Base-by-base conservation (phyloP, 352 stramenopile genomes). In the Phytophthora pini region DNA sequence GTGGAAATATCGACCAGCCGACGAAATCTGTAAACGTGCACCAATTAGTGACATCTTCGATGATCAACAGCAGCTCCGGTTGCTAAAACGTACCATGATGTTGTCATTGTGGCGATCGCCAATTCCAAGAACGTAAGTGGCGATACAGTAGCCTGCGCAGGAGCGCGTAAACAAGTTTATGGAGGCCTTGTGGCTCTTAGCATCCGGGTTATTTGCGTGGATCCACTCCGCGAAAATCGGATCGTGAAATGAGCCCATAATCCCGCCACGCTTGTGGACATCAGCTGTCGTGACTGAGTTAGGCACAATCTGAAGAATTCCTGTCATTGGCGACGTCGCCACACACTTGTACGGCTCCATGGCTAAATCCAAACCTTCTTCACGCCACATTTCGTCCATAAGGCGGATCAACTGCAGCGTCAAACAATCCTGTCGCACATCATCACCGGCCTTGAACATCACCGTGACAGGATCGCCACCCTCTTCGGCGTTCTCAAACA, bases 101-200 rank as follows among this genome's bases (percentile, higher is more conserved):
- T 98, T 98, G 76, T 98, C 94, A 47, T 97, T 97, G 77, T 98
- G 94, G 10, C 94, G 88, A 72, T 98, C 94, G 49, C 94, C 94
- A 48, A 98, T 97, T 40, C 94, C 94, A 40, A 98, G 81, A 6
- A 98, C 89, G 61, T 91, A 98, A 1, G 92, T 98, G 0, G 93
- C 93, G 0, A 98, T 88, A 68, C 89, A 97, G 74, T 98, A 98
- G 9, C 92, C 93, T 26, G 93, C 93, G 53, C 79, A 94, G 0
- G 87, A 97, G 2, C 84, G 83, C 10, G 76, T 79, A 66, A 98
- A 98, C 22, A 96, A 65, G 39, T 93, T 79, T 8, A 94, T 71
- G 2, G 87, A 79, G 2, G 65, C 52, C 36, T 73, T 82, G 51
- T 85, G 69, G 39, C 83, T 86, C 43, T 74, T 80, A 8, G 56